Percentiles rank a stretch among this genome's conserved stretches.
phyloP scores from a whole-genome alignment of 1,284 basidiomycete species.

The Irpex rosettiformis region DNA sequence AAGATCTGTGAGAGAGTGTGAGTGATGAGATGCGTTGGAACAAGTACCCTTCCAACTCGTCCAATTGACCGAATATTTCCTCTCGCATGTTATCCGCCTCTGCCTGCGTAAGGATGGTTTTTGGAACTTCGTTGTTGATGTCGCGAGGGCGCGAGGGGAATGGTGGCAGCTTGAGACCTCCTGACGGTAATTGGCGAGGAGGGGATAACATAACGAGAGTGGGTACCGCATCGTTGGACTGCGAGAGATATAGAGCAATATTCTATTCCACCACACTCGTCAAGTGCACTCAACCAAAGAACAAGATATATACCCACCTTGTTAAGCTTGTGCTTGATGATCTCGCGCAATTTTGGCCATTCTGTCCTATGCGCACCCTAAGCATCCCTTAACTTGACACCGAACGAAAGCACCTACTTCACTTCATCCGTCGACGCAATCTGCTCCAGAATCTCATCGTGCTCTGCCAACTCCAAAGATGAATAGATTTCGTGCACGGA shows the following conservation, averaged over 20 bases:
- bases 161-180: slow-evolving; percentile 76
- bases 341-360: slow-evolving; percentile 70
- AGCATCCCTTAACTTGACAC: slow-evolving; percentile 8
- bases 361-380: slow-evolving; percentile 49
- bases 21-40: neutral
- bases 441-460: slow-evolving; percentile 59
- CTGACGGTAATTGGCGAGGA: slow-evolving; percentile 42
- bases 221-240: slow-evolving; percentile 34
- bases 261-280: too few relatives aligned
- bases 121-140: slow-evolving; percentile 50
- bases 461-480: slow-evolving; percentile 40
- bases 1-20: slow-evolving; percentile 3
- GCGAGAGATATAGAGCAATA: slow-evolving; percentile 50
- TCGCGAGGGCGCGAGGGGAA: slow-evolving; percentile 65
- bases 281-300: too few relatives aligned
- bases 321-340: slow-evolving; percentile 67
- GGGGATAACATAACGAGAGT: slow-evolving; percentile 32
- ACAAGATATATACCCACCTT: slow-evolving; percentile 39
- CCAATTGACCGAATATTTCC: slow-evolving; percentile 60
- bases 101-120: slow-evolving; percentile 58
- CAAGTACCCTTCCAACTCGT: slow-evolving; percentile 75
- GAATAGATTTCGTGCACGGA: neutral
- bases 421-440: slow-evolving; percentile 70
- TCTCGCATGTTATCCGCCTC: slow-evolving; percentile 63
- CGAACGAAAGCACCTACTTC: slow-evolving; percentile 44